Evolutionary conservation across 1,139 yeast species (phyloP), one percentile per base, ranked within the genome.

Genomic region (Hyphopichia wangnamkhiaoensis): DNA sequence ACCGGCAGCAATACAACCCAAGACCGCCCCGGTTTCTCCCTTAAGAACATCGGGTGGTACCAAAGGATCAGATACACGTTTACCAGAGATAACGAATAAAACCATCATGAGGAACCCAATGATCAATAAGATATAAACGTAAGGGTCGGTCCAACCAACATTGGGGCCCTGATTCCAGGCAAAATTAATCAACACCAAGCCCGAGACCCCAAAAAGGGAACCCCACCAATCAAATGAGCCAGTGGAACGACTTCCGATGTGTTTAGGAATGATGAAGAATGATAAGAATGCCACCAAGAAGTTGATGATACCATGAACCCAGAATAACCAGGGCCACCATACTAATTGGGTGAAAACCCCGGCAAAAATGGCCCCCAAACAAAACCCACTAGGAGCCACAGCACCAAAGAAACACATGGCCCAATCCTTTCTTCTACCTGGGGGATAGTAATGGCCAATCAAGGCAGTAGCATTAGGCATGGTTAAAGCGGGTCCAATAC

Each of bases 111-210:
- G 21, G 2, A 65, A 42, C 0, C 84, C 82, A 13, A 79, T 65
- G 26, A 80, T 75, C 17, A 80, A 59, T 13, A 79, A 50, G 1
- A 70, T 65, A 46, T 77, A 79, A 4, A 74, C 76, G 44, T 79
- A 79, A 0, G 73, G 71, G 2, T 38, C 52, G 2, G 63, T 54
- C 84, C 85, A 80, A 5, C 82, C 84, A 2, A 73, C 76, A 21
- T 68, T 71, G 0, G 87, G 84, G 7, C 81, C 86, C 49, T 81
- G 82, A 48, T 80, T 80, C 72, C 81, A 78, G 1, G 83, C 74
- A 45, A 79, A 71, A 48, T 77, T 76, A 44, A 79, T 65, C 31
- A 79, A 57, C 2, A 79, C 62, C 34, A 80, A 54, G 0, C 82
- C 82, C 12, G 58, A 35, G 2, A 79, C 71, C 6, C 82, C 82